phyloP scores from a whole-genome alignment of 805 yeast genomes.

The Cyberlindnera mrakii region DNA sequence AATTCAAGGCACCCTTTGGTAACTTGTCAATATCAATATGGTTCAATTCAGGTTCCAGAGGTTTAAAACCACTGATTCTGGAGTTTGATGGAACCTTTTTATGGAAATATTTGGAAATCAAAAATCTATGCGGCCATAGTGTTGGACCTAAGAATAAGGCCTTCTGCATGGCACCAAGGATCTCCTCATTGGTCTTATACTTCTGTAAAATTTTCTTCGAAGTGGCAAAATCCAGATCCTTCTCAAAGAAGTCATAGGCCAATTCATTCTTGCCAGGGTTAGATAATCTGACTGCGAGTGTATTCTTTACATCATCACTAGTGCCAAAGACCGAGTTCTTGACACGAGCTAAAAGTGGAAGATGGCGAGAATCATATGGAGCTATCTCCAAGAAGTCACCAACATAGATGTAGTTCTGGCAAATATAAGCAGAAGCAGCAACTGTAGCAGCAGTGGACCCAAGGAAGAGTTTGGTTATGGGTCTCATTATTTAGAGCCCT shows the following conservation, averaged over 20 bases:
- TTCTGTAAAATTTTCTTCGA: slow-evolving; percentile 13
- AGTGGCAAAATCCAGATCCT: slow-evolving; percentile 10
- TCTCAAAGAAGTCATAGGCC: slow-evolving; percentile 16
- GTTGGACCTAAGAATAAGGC: slow-evolving; percentile 21
- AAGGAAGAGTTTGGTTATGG: slow-evolving; percentile 2
- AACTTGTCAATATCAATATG: slow-evolving; percentile 4
- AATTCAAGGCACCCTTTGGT: slow-evolving; percentile 4
- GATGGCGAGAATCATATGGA: slow-evolving; percentile 6
- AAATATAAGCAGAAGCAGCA: slow-evolving; percentile 5
- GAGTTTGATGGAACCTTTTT: slow-evolving; percentile 7
- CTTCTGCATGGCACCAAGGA: slow-evolving; percentile 15
- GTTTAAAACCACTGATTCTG: slow-evolving; percentile 16
- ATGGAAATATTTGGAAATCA: slow-evolving; percentile 15
- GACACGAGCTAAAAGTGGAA: slow-evolving; percentile 1
- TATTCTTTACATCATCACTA: slow-evolving; percentile 8
- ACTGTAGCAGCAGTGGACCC: slow-evolving; percentile 4
- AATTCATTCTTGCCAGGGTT: slow-evolving; percentile 15
- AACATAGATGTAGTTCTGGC: slow-evolving; percentile 11
- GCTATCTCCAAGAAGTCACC: slow-evolving; percentile 14
- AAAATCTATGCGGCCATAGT: slow-evolving; percentile 17
- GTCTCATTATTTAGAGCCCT: neutral
- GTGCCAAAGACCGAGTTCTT: slow-evolving; percentile 5
- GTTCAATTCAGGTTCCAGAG: slow-evolving; percentile 15
- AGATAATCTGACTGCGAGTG: slow-evolving; percentile 3
- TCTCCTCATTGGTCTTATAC: slow-evolving; percentile 18